Base-by-base conservation (phyloP, 768 basidiomycete genomes). In the Leccinum incarnatum region DNA sequence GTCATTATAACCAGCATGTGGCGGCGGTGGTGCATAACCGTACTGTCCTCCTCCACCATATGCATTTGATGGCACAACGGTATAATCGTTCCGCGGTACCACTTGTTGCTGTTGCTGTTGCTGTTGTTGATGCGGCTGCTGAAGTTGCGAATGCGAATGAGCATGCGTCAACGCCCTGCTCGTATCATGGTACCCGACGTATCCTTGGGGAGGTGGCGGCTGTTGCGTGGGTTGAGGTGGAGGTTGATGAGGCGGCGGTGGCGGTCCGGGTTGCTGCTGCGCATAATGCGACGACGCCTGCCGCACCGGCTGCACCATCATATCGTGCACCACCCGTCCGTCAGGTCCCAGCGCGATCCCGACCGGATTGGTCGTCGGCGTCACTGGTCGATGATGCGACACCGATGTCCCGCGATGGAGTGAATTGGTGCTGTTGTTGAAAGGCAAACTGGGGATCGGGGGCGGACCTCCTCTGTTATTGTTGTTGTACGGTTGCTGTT, bases 261-360 rank as follows among this genome's bases (percentile, higher is more conserved):
- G 50, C 4, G 50, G 50, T 4, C 30, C 50, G 4, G 42, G 54
- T 0, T 59, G 47, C 0, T 59, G 47, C 9, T 57, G 64, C 11
- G 53, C 17, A 47, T 63, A 71, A 21, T 68, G 66, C 30, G 15
- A 6, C 4, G 49, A 4, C 4, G 58, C 30, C 12, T 57, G 64
- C 2, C 60, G 64, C 1, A 34, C 36, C 0, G 66, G 57, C 72
- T 77, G 60, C 82, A 82, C 63, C 84, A 94, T 85, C 42, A 83
- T 80, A 72, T 96, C 95, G 60, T 88, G 84, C 36, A 88, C 77
- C 5, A 96, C 95, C 14, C 86, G 81, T 8, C 94, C 95, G 58
- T 78, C 83, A 0, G 88, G 86, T 62, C 93, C 93, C 3, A 96
- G 77, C 2, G 85, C 81, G 59, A 96, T 95, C 3, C 95, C 93